Conservation (phyloP, 345 rosid species). For the Eucalyptus albens region DNA sequence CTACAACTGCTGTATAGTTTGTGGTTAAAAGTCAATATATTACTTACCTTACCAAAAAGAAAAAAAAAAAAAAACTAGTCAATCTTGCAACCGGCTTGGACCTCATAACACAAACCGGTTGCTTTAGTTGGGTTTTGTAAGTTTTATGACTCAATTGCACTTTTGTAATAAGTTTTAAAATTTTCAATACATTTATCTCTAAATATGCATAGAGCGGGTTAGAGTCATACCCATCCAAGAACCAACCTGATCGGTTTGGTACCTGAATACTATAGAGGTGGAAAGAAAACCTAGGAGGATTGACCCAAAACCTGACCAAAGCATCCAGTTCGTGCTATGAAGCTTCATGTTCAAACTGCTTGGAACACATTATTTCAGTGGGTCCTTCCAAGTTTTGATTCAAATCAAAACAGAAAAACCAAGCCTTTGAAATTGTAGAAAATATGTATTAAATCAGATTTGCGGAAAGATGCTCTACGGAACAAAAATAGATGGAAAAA, state of each 20-base stretch:
- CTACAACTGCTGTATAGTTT: too few relatives aligned
- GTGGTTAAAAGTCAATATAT: too few relatives aligned
- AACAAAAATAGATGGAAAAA: neutral
- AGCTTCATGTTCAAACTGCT: neutral
- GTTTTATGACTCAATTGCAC: accelerated
- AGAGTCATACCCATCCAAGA: neutral
- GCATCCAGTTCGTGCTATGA: too few relatives aligned
- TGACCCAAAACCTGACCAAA: neutral
- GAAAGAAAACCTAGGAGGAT: neutral
- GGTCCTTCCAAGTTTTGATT: neutral
- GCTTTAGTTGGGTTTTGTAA: too few relatives aligned
- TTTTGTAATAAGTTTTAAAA: too few relatives aligned
- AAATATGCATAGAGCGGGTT: neutral
- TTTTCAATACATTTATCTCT: too few relatives aligned
- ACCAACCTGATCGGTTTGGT: neutral
- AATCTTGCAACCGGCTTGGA: too few relatives aligned
- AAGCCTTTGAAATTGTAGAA: neutral
- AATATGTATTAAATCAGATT: too few relatives aligned
- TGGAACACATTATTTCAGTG: neutral
- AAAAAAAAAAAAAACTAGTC: too few relatives aligned
- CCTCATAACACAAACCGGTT: too few relatives aligned
- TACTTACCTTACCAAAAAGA: too few relatives aligned
- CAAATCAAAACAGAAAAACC: neutral
- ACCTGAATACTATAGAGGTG: neutral
- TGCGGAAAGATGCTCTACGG: neutral